Base-by-base conservation (phyloP, 2,329 filamentous ascomycete species). In the Fusarium redolens region DNA sequence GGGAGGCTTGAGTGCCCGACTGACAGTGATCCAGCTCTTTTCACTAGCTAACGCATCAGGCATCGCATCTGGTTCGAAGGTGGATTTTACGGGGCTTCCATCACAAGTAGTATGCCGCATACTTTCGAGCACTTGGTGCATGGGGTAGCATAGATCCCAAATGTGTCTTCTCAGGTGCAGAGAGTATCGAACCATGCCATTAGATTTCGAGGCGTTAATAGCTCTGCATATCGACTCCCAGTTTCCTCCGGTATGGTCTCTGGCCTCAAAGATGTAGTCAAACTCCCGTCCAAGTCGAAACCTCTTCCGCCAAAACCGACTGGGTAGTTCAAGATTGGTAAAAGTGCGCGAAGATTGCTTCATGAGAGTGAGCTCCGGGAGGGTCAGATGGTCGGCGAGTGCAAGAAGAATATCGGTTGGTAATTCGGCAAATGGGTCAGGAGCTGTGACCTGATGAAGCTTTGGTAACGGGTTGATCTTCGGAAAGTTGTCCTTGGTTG, bases 321-420 rank as follows among this genome's bases (percentile, higher is more conserved):
- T 45, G 2, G 44, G 61, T 9, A 63, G 30, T 12, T 31, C 20
- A 11, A 63, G 43, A 17, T 59, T 50, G 9, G 37, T 15, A 38
- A 50, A 59, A 9, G 20, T 18, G 7, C 61, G 54, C 3, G 54
- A 63, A 7, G 54, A 31, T 22, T 50, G 54, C 11, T 43, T 50
- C 20, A 63, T 8, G 43, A 22, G 15, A 13, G 30, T 20, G 7
- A 63, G 15, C 2, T 63, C 44, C 4, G 12, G 5, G 13, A 50
- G 22, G 14, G 44, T 43, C 8, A 59, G 15, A 4, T 43, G 25
- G 10, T 63, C 33, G 7, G 18, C 37, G 18, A 63, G 20, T 5
- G 31, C 17, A 6, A 59, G 12, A 11, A 63, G 44, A n/a, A 63
- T 63, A 7, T 63, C 61, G 6, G 25, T 25, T 5, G 54, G 61